phyloP scores from a whole-genome alignment of 371 early-diverging fungal species.

The Basidiobolus meristosporus region DNA sequence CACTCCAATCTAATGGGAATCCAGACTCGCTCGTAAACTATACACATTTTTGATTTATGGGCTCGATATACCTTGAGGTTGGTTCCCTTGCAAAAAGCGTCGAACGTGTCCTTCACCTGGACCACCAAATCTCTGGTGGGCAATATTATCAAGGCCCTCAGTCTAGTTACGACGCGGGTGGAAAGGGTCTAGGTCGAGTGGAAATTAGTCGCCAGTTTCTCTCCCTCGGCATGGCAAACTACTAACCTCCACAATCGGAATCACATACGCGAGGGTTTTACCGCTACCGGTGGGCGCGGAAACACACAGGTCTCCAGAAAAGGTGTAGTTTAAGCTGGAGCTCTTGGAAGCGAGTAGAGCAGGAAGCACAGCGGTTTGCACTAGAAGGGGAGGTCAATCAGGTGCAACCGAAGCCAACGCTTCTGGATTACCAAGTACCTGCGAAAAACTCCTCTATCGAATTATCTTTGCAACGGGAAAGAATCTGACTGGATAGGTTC shows the following conservation, averaged over 20 bases:
- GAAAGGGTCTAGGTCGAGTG: slow-evolving; percentile 22
- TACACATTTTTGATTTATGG: background rate
- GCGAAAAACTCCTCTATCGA: slow-evolving; percentile 67
- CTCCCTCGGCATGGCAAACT: background rate
- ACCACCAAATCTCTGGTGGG: slow-evolving; percentile 80
- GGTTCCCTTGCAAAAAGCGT: slow-evolving; percentile 50
- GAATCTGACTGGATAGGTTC: slow-evolving; percentile 31
- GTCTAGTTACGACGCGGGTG: slow-evolving; percentile 41
- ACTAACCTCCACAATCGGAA: slow-evolving; percentile 74
- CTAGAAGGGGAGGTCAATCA: slow-evolving; percentile 8
- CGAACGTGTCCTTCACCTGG: slow-evolving; percentile 74
- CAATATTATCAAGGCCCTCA: slow-evolving; percentile 71
- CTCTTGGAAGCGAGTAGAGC: slow-evolving; percentile 34
- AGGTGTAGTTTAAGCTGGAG: slow-evolving; percentile 22
- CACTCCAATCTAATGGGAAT: slow-evolving; percentile 41
- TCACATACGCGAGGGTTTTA: slow-evolving; percentile 91
- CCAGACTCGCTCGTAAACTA: background rate
- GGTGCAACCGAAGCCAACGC: background rate
- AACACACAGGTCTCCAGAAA: slow-evolving; percentile 67
- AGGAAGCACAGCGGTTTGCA: slow-evolving; percentile 78
- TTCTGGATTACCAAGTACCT: slow-evolving; percentile 8
- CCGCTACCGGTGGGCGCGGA: slow-evolving; percentile 94
- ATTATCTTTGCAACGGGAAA: slow-evolving; percentile 33
- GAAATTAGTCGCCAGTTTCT: background rate
- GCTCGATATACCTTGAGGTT: slow-evolving; percentile 20